A percentile compares a stretch with the other conserved stretches of the same genome.
These are phyloP conservation scores for Microdochium trichocladiopsis DNA, from an alignment of 2,329 filamentous ascomycete genomes.

Conservation along the genomic window DNA sequence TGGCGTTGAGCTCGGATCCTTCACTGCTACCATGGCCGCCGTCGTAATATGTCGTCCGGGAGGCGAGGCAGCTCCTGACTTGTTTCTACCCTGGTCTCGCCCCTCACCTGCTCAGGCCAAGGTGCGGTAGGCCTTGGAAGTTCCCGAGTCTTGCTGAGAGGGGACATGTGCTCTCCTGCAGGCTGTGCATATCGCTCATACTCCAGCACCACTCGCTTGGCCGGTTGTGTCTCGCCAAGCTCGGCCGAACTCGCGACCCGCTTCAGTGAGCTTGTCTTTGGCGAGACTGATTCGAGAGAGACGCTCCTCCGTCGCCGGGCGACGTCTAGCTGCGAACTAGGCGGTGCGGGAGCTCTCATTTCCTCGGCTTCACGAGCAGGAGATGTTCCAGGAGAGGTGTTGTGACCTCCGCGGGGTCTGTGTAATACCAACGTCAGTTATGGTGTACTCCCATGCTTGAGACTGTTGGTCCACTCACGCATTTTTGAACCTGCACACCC, in stretches of 20 bases:
- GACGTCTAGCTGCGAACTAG: conserved; percentile 26
- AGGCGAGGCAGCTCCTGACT: background rate
- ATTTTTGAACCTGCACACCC: conserved; percentile 77
- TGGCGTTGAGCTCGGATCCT: no score
- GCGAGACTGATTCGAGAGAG: conserved; percentile 41
- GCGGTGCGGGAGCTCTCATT: conserved; percentile 24
- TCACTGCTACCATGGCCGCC: background rate
- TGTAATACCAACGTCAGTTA: conserved; percentile 1
- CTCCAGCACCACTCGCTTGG: background rate
- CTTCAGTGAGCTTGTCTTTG: conserved; percentile 26
- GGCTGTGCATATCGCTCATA: background rate
- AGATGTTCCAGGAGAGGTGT: conserved; percentile 46
- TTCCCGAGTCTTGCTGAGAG: background rate
- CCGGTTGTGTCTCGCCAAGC: background rate
- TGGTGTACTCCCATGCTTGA: background rate
- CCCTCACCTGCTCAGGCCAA: background rate
- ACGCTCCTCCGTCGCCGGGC: conserved; percentile 31
- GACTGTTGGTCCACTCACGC: conserved; percentile 56
- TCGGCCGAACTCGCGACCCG: conserved; percentile 1
- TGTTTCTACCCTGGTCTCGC: background rate
- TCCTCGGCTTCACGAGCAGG: conserved; percentile 41
- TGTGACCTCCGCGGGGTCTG: conserved; percentile 52
- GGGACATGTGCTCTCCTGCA: background rate
- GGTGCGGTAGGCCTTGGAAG: background rate
- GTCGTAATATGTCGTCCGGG: background rate